These are phyloP conservation scores for Capsicum rhomboideum DNA, from an alignment of 257 asterid species.

Conservation along the genomic window DNA sequence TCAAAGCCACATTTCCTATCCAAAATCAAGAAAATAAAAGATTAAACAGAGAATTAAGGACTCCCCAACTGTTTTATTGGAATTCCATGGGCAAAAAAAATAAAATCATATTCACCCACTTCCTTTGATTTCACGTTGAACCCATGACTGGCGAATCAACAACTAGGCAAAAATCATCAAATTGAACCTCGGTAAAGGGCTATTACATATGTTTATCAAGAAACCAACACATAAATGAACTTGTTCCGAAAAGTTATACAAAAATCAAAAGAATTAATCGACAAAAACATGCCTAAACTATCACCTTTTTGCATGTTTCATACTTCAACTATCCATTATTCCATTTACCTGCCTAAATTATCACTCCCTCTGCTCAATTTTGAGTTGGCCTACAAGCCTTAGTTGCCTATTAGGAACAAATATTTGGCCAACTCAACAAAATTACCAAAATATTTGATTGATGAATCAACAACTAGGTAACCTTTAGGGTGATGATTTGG, in stretches of 20 bases:
- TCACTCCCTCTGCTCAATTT: neutral
- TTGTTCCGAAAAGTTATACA: neutral
- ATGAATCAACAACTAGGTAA: neutral
- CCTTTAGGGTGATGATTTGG: neutral
- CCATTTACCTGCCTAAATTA: neutral
- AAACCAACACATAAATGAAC: neutral
- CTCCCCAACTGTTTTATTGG: neutral
- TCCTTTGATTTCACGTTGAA: too few relatives aligned
- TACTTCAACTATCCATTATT: neutral
- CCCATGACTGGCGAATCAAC: neutral
- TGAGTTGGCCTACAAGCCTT: neutral
- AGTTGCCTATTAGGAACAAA: neutral
- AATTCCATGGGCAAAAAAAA: neutral
- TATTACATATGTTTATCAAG: neutral
- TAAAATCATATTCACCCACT: neutral
- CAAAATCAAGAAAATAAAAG: neutral
- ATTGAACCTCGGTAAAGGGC: neutral
- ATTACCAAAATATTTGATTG: neutral
- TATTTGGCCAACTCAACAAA: neutral
- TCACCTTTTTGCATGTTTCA: neutral
- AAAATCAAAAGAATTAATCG: too few relatives aligned
- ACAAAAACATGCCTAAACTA: neutral
- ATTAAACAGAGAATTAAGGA: neutral
- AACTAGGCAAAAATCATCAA: neutral
- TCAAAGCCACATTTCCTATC: conserved; percentile 50